These are phyloP conservation scores for Cercospora sp. DNA, from an alignment of 2,329 filamentous ascomycete species.

Conservation along the genomic window DNA sequence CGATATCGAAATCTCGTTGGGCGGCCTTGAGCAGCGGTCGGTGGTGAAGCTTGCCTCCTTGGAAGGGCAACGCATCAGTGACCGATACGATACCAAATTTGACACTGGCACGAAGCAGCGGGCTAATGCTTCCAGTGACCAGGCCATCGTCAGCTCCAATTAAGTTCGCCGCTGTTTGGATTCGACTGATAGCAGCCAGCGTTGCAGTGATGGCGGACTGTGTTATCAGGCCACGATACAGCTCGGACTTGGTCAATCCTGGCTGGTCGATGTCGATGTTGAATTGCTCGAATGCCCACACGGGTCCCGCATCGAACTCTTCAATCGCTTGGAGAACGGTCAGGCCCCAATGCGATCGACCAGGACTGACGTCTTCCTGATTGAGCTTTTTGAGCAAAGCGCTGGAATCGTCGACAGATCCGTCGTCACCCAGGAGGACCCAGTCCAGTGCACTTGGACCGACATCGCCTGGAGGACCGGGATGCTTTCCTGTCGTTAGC, in stretches of 20 bases:
- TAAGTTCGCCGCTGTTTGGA: slow-evolving; percentile 35
- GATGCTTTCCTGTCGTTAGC: slow-evolving; percentile 31
- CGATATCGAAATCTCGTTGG: slow-evolving; percentile 43
- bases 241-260: slow-evolving; percentile 44
- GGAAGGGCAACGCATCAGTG: slow-evolving; percentile 40
- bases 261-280: slow-evolving; percentile 44
- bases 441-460: slow-evolving; percentile 48
- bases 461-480: slow-evolving; percentile 46
- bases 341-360: slow-evolving; percentile 46
- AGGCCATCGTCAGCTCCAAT: background rate
- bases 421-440: slow-evolving; percentile 48
- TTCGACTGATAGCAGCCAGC: slow-evolving; percentile 42
- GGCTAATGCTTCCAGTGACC: slow-evolving; percentile 14
- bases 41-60: slow-evolving; percentile 42
- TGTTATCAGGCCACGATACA: slow-evolving; percentile 45
- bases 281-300: slow-evolving; percentile 50
- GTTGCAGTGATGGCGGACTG: slow-evolving; percentile 43
- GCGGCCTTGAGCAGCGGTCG: slow-evolving; percentile 45
- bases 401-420: slow-evolving; percentile 37
- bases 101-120: slow-evolving; percentile 32
- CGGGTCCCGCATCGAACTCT: slow-evolving; percentile 47
- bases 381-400: slow-evolving; percentile 35
- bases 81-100: slow-evolving; percentile 39
- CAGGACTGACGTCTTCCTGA: slow-evolving; percentile 30
- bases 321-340: slow-evolving; percentile 45